Evolutionary conservation across 129 eudicot species (phyloP).

Genomic region (Kitagawia praeruptora): DNA sequence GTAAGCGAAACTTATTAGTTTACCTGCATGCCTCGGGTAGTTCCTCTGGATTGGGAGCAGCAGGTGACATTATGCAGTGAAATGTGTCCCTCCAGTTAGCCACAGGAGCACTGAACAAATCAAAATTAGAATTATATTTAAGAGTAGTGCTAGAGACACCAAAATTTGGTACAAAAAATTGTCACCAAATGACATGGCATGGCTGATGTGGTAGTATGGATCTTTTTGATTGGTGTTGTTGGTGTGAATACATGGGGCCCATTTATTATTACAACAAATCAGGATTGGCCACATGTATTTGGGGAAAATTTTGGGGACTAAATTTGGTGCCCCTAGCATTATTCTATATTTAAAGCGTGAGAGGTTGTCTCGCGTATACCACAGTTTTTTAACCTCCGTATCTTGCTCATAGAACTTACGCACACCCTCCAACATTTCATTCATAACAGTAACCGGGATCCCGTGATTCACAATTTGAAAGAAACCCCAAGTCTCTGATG

Average conservation of each 20-base stretch:
- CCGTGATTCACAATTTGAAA: conserved; percentile 60
- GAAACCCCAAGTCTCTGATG: conserved; percentile 45
- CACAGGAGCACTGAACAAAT: conserved; percentile 17
- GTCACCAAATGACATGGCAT: too few relatives aligned
- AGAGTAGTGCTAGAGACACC: too few relatives aligned
- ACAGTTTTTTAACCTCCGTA: conserved; percentile 31
- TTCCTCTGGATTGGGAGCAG: conserved; percentile 20
- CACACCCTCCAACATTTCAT: conserved; percentile 27
- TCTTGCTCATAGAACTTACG: conserved; percentile 39
- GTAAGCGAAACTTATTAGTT: not conserved
- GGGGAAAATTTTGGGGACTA: too few relatives aligned
- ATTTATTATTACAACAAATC: too few relatives aligned
- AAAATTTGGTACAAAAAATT: too few relatives aligned
- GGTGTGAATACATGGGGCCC: too few relatives aligned
- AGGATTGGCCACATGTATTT: too few relatives aligned
- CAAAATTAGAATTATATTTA: conserved; percentile 21
- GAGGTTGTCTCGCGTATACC: conserved; percentile 15
- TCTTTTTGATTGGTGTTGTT: too few relatives aligned
- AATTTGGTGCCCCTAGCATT: too few relatives aligned
- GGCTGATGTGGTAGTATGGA: too few relatives aligned
- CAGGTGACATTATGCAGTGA: conserved; percentile 19
- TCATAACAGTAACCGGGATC: conserved; percentile 22
- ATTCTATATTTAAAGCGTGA: conserved; percentile 4
- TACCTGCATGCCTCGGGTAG: conserved; percentile 31
- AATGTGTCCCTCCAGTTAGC: conserved; percentile 48